These are phyloP conservation scores for Talaromyces adpressus DNA, from an alignment of 495 filamentous ascomycete genomes.

Conservation along the genomic window DNA sequence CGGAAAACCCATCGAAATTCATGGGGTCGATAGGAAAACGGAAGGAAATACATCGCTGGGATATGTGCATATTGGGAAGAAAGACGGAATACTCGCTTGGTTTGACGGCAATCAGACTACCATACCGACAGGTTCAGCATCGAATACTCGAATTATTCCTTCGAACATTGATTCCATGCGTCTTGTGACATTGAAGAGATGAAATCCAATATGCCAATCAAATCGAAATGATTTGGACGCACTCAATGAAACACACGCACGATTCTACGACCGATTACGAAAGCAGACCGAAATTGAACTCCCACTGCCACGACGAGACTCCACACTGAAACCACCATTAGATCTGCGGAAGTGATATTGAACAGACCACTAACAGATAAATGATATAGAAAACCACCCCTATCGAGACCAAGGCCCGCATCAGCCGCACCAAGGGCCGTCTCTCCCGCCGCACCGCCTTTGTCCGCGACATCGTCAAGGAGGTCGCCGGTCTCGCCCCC, in stretches of 20 bases:
- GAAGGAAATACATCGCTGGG: not conserved
- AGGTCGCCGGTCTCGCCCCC: slow-evolving; percentile 84
- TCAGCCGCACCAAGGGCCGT: slow-evolving; percentile 85
- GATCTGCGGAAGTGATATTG: not conserved
- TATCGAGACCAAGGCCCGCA: slow-evolving; percentile 72
- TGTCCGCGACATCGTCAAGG: slow-evolving; percentile 90
- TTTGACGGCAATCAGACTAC: not conserved
- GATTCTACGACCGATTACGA: not conserved
- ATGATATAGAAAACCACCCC: slow-evolving; percentile 78
- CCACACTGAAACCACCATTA: not conserved
- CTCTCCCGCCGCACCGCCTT: slow-evolving; percentile 89
- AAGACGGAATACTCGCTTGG: not conserved
- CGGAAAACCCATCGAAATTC: too few species aligned
- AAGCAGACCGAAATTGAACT: not conserved
- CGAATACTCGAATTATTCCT: not conserved
- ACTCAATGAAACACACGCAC: not conserved
- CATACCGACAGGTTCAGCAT: not conserved
- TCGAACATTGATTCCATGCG: not conserved
- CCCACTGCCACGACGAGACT: not conserved
- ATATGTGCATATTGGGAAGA: not conserved
- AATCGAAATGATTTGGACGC: not conserved
- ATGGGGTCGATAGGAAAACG: not conserved
- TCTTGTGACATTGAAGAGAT: not conserved
- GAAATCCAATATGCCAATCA: not conserved
- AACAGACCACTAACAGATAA: not conserved